Base-by-base conservation (phyloP, 1,284 basidiomycete species). In the Puccinia horiana region DNA sequence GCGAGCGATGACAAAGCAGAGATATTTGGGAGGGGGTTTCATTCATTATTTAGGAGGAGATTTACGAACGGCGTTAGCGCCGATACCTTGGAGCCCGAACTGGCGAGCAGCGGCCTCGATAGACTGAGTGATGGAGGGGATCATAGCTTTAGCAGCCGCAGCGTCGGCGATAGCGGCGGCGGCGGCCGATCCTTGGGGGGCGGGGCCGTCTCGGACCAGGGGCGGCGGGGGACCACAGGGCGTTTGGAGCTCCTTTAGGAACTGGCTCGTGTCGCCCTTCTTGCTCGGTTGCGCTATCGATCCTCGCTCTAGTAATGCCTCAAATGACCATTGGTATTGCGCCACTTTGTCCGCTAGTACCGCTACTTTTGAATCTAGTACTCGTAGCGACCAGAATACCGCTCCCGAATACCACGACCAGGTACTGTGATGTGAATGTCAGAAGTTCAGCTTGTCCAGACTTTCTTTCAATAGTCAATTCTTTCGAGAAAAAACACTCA, bases 361-460 rank as follows among this genome's bases (percentile, higher is more conserved):
- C 1, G 63, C 52, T 12, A 79, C 40, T 29, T 69, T 79, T 0
- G 77, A 79, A 54, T 79, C 67, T n/a, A 79, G 42, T 16, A 67
- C 54, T 14, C 77, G 65, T 49, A 79, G 23, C 40, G 75, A 83
- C 77, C 67, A 75, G 49, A 75, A 83, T 8, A 69, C 47, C 20
- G 76, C n/a, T n/a, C 83, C 84, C 2, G 80, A 84, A 20, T 65
- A 81, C 85, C 85, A 85, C 1, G 85, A 82, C 86, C 86, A 86
- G 2, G 85, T 84, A 4, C 83, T 83, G 58, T 1, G 16, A 52
- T 8, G n/a, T 32, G 72, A 23, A 2, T 11, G 35, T 35, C 6
- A 63, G 29, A 32, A 20, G 65, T n/a, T 69, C 8, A 69, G 40
- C 65, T 47, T 42, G 20, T 6, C 23, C 4, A 3, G 40, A 29